A percentile compares a stretch with the other conserved stretches of the same genome.
Conservation (phyloP, 352 stramenopile species). For the Phytophthora litchii region DNA sequence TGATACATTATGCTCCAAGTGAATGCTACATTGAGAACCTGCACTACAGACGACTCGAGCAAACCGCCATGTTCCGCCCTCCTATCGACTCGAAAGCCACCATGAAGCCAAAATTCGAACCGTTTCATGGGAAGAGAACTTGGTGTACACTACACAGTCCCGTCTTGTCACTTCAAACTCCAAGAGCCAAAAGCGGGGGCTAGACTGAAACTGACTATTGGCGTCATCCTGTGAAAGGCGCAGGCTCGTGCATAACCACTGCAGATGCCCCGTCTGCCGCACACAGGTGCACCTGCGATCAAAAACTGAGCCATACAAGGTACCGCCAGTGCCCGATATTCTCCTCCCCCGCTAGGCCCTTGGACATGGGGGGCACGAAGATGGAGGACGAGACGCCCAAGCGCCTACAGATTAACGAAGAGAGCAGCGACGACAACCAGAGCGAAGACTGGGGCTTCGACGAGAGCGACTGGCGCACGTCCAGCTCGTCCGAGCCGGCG, state of each 20-base stretch:
- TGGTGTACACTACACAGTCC: background rate
- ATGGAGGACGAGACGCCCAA: slow-evolving; percentile 4
- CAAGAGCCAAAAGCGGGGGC: slow-evolving; percentile 5
- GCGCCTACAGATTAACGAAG: slow-evolving; percentile 4
- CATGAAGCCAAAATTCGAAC: slow-evolving; percentile 1
- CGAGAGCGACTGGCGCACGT: slow-evolving; percentile 58
- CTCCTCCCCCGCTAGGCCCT: background rate
- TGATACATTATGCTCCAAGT: background rate
- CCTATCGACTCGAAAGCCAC: background rate
- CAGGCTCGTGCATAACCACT: slow-evolving; percentile 4
- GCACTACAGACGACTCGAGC: background rate
- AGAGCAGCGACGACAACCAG: slow-evolving; percentile 43
- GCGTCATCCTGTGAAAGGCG: slow-evolving; percentile 18
- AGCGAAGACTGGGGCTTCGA: slow-evolving; percentile 46
- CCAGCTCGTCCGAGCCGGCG: slow-evolving; percentile 45
- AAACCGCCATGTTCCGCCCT: slow-evolving; percentile 4
- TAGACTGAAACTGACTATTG: slow-evolving; percentile 13
- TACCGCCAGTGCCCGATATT: slow-evolving; percentile 10
- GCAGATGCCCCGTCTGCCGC: slow-evolving; percentile 7
- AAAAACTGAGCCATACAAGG: slow-evolving; percentile 26
- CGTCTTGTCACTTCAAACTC: slow-evolving; percentile 2
- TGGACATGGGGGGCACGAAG: slow-evolving; percentile 22
- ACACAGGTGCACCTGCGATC: slow-evolving; percentile 19
- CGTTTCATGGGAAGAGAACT: slow-evolving; percentile 5
- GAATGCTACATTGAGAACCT: background rate